Evolutionary conservation across 1,284 basidiomycete genomes (phyloP).

Genomic region (Malassezia slooffiae): DNA sequence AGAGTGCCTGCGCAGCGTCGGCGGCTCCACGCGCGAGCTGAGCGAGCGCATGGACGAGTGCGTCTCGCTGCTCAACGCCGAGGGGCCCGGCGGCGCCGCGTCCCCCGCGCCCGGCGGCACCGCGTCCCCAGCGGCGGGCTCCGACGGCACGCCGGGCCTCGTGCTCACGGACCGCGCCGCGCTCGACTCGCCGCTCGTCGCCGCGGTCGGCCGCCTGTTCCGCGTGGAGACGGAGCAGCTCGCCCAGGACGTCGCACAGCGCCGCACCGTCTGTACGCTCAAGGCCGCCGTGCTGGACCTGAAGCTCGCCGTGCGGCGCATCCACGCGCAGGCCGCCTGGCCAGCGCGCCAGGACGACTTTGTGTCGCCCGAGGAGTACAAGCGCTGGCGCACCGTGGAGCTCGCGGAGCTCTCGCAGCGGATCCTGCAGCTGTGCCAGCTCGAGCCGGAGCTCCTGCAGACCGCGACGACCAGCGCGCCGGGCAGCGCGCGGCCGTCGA

Average conservation of each 20-base stretch:
- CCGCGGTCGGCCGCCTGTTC: conserved; percentile 64
- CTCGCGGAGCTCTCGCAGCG: conserved; percentile 72
- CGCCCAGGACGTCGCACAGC: conserved; percentile 62
- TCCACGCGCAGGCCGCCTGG: conserved; percentile 70
- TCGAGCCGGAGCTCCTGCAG: conserved; percentile 76
- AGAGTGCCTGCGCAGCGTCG: conserved; percentile 56
- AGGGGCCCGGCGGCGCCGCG: too few species aligned
- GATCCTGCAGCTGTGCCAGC: conserved; percentile 74
- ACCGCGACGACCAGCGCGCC: conserved; percentile 49
- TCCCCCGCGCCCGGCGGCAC: too few species aligned
- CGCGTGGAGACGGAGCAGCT: conserved; percentile 60
- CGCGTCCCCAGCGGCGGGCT: neutral
- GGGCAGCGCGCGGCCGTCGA: too few species aligned
- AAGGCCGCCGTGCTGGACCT: conserved; percentile 36
- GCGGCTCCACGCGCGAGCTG: conserved; percentile 60
- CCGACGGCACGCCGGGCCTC: neutral
- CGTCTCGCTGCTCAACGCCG: conserved; percentile 1
- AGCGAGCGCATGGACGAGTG: conserved; percentile 59
- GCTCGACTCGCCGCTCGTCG: conserved; percentile 26
- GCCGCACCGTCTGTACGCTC: conserved; percentile 64
- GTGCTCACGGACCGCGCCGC: neutral
- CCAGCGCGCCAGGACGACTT: conserved; percentile 82
- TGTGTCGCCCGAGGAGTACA: conserved; percentile 64
- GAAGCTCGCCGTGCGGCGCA: conserved; percentile 79
- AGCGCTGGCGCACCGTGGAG: conserved; percentile 73